Conservation (phyloP, 352 stramenopile species). For the Pythium sukuiense region DNA sequence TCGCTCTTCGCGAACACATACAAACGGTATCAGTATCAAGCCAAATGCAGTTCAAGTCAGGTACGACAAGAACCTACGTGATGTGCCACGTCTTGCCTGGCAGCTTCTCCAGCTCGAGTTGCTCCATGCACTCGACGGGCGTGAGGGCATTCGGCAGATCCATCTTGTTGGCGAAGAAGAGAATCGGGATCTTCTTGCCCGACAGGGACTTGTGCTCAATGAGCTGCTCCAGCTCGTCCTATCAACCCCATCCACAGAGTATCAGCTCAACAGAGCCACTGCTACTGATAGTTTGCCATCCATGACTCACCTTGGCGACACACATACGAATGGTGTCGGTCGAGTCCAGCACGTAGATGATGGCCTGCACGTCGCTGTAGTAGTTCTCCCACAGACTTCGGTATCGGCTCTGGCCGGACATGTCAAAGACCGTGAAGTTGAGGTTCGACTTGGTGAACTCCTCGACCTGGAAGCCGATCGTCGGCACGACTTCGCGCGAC, state of each 20-base stretch:
- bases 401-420: constrained; percentile 86
- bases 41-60: not conserved
- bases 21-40: not conserved
- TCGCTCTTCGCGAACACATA: constrained; percentile 41
- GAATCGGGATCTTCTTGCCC: constrained; percentile 71
- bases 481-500: constrained; percentile 82
- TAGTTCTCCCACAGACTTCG: constrained; percentile 86
- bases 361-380: constrained; percentile 82
- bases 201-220: constrained; percentile 78
- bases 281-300: no score
- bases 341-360: constrained; percentile 91
- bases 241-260: not conserved
- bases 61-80: constrained; percentile 41
- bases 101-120: constrained; percentile 78
- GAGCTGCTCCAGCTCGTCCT: constrained; percentile 85
- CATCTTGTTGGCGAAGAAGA: constrained; percentile 91
- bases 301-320: constrained; percentile 51
- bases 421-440: constrained; percentile 93
- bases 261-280: not conserved
- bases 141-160: constrained; percentile 68
- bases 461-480: constrained; percentile 90
- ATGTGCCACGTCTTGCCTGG: constrained; percentile 85
- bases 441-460: constrained; percentile 89
- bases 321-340: constrained; percentile 87
- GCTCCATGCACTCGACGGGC: constrained; percentile 79